These are phyloP conservation scores for Leishmania lainsoni DNA, from an alignment of 208 protist species.

Conservation along the genomic window DNA sequence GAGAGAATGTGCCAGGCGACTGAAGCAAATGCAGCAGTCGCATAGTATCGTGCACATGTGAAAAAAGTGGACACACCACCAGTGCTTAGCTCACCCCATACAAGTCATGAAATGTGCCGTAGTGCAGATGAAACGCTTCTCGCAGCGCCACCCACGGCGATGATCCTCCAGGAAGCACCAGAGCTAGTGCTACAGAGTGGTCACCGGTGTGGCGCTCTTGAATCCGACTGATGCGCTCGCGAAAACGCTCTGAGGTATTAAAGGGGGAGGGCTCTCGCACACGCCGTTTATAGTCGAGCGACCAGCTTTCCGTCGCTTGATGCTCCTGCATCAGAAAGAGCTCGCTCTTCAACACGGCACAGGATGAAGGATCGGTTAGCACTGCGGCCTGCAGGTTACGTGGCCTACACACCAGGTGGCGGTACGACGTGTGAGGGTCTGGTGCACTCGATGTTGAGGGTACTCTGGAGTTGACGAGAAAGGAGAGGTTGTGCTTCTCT, in stretches of 20 bases:
- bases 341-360: constrained; percentile 77
- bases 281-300: constrained; percentile 48
- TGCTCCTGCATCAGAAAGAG: constrained; percentile 76
- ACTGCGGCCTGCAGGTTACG: constrained; percentile 48
- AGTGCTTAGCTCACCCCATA: constrained; percentile 33
- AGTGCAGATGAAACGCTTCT: constrained; percentile 66
- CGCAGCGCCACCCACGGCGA: constrained; percentile 70
- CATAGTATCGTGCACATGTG: neutral
- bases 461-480: constrained; percentile 34
- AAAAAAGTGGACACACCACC: neutral
- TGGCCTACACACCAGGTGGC: constrained; percentile 58
- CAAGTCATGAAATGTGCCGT: constrained; percentile 69
- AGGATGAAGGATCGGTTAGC: constrained; percentile 67
- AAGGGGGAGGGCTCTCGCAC: constrained; percentile 78
- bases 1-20: neutral
- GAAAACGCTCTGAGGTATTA: constrained; percentile 83
- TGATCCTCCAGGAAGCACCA: constrained; percentile 46
- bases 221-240: constrained; percentile 53
- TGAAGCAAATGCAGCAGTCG: neutral
- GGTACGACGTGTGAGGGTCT: constrained; percentile 28
- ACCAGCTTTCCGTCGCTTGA: constrained; percentile 34
- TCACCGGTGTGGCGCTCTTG: constrained; percentile 6
- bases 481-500: constrained; percentile 35
- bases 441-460: neutral
- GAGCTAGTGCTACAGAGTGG: constrained; percentile 59